These are phyloP conservation scores for Trichoderma virens DNA, from an alignment of 495 filamentous ascomycete species.

Conservation along the genomic window DNA sequence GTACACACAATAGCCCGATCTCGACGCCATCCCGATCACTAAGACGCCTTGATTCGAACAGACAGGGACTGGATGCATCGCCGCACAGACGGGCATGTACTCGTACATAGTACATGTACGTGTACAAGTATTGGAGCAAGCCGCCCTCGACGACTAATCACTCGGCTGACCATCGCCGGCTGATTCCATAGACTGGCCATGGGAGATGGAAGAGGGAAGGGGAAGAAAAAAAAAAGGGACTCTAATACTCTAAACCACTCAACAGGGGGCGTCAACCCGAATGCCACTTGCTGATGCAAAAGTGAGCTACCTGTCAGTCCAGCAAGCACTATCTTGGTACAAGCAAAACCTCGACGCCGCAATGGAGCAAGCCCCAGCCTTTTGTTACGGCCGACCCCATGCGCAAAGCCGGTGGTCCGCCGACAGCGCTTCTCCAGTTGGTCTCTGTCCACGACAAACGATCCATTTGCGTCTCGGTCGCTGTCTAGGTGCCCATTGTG, in stretches of 20 bases:
- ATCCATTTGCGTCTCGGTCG: background rate
- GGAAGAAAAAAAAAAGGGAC: too few relatives aligned
- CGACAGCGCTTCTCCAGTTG: background rate
- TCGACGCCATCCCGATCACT: conserved; percentile 7
- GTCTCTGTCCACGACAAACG: too few relatives aligned
- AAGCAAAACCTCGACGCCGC: conserved; percentile 4
- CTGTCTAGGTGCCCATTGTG: background rate
- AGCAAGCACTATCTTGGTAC: too few relatives aligned
- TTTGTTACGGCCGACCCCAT: background rate
- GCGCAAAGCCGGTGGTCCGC: background rate
- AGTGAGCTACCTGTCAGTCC: background rate
- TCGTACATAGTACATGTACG: too few relatives aligned
- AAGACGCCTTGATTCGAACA: background rate
- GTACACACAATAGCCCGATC: background rate
- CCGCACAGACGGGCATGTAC: too few relatives aligned
- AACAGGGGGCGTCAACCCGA: background rate
- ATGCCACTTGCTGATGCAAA: background rate
- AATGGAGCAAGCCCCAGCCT: background rate
- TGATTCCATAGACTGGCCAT: too few relatives aligned
- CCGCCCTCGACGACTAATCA: too few relatives aligned
- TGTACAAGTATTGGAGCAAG: too few relatives aligned
- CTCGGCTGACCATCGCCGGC: too few relatives aligned
- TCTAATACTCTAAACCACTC: too few relatives aligned
- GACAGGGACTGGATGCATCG: too few relatives aligned
- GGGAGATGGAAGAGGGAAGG: too few relatives aligned